A percentile compares a stretch with the other conserved stretches of the same genome.
Conservation (phyloP, 768 basidiomycete genomes). For the Arthromyces matolae region DNA sequence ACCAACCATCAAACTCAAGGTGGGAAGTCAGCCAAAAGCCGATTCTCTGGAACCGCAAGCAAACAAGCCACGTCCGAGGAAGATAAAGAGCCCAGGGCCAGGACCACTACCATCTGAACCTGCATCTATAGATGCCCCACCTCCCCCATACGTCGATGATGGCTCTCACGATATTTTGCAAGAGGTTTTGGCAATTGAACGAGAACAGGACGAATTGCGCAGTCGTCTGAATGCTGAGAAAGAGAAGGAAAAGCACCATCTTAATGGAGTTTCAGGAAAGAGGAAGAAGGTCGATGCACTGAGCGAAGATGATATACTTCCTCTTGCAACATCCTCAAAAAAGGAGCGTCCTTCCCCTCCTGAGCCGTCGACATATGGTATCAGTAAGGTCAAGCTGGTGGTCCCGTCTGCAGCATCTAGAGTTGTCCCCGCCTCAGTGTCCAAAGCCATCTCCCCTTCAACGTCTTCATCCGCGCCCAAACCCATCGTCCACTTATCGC, state of each 20-base stretch:
- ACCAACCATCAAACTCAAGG: constrained; percentile 67
- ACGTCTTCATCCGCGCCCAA: constrained; percentile 13
- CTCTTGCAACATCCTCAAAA: constrained; percentile 60
- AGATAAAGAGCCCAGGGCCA: constrained; percentile 38
- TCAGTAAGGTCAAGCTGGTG: constrained; percentile 19
- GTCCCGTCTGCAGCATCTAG: constrained; percentile 20
- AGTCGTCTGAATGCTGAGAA: constrained; percentile 40
- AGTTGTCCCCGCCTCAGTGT: not conserved
- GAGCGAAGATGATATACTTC: constrained; percentile 60
- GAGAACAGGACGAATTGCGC: constrained; percentile 56
- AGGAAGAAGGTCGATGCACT: constrained; percentile 47
- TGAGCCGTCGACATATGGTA: constrained; percentile 27
- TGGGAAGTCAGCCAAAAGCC: constrained; percentile 38
- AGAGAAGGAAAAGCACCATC: constrained; percentile 31
- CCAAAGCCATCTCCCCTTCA: not conserved
- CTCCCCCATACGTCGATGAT: constrained; percentile 71
- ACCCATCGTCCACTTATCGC: constrained; percentile 17
- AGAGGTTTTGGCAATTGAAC: constrained; percentile 78
- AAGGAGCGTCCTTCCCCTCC: constrained; percentile 46
- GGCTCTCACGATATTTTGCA: constrained; percentile 79
- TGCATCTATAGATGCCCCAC: constrained; percentile 52
- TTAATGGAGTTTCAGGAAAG: constrained; percentile 46
- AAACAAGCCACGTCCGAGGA: constrained; percentile 38
- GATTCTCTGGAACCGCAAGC: constrained; percentile 29
- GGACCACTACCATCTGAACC: constrained; percentile 22